Conservation (phyloP, 805 yeast species). For the Barnettozyma californica region DNA sequence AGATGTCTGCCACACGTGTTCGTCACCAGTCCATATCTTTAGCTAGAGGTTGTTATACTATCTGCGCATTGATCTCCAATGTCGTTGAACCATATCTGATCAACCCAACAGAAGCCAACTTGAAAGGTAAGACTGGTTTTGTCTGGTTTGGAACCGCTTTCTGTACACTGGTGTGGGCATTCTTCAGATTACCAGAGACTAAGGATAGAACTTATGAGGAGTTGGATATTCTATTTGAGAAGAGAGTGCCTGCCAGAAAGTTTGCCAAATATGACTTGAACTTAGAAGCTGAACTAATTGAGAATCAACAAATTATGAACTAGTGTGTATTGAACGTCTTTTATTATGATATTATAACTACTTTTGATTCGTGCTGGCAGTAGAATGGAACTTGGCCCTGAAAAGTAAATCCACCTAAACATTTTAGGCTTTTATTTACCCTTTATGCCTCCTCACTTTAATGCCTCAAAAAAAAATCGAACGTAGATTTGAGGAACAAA, state of each 20-base stretch:
- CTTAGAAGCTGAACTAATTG: neutral
- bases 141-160: neutral
- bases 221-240: conserved; percentile 48
- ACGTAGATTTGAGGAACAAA: too few relatives aligned
- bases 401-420: too few relatives aligned
- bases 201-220: conserved; percentile 54
- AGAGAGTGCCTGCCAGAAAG: conserved; percentile 40
- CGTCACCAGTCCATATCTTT: conserved; percentile 37
- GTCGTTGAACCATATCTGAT: neutral
- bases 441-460: too few relatives aligned
- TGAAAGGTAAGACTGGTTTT: neutral
- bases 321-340: neutral
- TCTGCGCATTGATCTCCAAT: neutral
- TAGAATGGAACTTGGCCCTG: too few relatives aligned
- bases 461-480: too few relatives aligned
- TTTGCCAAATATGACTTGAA: conserved; percentile 22
- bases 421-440: too few relatives aligned
- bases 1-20: conserved; percentile 29
- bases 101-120: neutral
- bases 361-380: too few relatives aligned
- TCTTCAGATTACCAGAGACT: conserved; percentile 56
- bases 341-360: neutral
- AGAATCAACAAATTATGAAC: neutral
- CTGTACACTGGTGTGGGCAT: conserved; percentile 36
- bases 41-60: conserved; percentile 20